Evolutionary conservation across 306 rosid species (phyloP).

Genomic region (Luffa aegyptiaca): DNA sequence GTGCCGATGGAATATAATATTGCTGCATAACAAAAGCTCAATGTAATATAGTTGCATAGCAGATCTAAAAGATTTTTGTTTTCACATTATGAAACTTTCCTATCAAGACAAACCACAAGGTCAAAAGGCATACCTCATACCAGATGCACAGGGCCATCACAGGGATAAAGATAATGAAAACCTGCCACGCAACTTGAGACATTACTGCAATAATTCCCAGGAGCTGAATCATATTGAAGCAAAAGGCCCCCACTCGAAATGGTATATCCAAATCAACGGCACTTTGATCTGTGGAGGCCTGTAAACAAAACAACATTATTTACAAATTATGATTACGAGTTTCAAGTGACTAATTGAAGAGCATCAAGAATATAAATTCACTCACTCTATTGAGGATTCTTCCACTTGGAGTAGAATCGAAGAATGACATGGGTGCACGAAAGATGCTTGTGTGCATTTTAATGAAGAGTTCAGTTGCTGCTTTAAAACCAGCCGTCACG

Average conservation of each 20-base stretch:
- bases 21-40: constrained; percentile 31
- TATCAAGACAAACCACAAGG: constrained; percentile 5
- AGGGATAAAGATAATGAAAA: constrained; percentile 63
- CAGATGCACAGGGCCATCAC: constrained; percentile 47
- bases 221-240: constrained; percentile 45
- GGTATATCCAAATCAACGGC: constrained; percentile 43
- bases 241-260: constrained; percentile 29
- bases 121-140: constrained; percentile 51
- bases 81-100: not conserved
- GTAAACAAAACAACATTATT: constrained; percentile 9
- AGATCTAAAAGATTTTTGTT: not conserved
- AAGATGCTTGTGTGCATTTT: constrained; percentile 74
- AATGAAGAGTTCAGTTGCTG: constrained; percentile 61
- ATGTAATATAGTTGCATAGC: not conserved
- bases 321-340: not conserved
- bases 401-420: constrained; percentile 85
- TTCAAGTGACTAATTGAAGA: not conserved
- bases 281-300: constrained; percentile 83
- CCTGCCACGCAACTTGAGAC: constrained; percentile 82
- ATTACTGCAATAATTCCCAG: constrained; percentile 68
- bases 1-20: constrained; percentile 57
- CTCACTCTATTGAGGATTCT: constrained; percentile 71
- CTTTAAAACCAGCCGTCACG: constrained; percentile 50
- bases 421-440: constrained; percentile 84
- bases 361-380: not conserved